A percentile compares a stretch with the other conserved stretches of the same genome.
phyloP scores from a whole-genome alignment of 2,329 filamentous ascomycete genomes.

The Sporothrix curviconia region DNA sequence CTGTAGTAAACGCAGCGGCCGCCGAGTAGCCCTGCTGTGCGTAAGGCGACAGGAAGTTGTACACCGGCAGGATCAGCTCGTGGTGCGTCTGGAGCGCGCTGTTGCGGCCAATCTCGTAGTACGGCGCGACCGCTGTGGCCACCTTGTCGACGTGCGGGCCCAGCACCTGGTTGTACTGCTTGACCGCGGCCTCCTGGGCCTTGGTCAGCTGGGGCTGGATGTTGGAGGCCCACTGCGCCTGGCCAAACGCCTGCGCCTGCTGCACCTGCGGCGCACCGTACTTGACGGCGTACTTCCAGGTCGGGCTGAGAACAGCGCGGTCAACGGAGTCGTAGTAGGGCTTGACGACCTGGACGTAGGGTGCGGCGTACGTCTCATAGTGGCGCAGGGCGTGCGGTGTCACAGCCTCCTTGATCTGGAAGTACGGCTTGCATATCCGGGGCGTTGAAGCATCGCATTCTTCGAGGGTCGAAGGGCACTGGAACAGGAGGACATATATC shows the following conservation, averaged over 20 bases:
- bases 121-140: constrained; percentile 56
- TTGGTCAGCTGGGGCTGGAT: constrained; percentile 67
- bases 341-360: constrained; percentile 68
- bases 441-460: constrained; percentile 65
- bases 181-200: constrained; percentile 53
- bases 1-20: constrained; percentile 59
- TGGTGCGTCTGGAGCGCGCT: constrained; percentile 64
- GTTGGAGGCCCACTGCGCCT: constrained; percentile 70
- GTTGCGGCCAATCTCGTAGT: constrained; percentile 60
- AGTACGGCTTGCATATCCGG: constrained; percentile 76
- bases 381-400: constrained; percentile 76
- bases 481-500: constrained; percentile 72
- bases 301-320: constrained; percentile 62
- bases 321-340: constrained; percentile 66
- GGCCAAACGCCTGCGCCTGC: constrained; percentile 58
- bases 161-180: constrained; percentile 63
- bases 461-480: constrained; percentile 66
- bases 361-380: constrained; percentile 75
- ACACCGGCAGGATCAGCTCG: constrained; percentile 67
- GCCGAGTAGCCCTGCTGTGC: constrained; percentile 58
- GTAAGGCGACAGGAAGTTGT: constrained; percentile 68
- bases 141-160: constrained; percentile 66
- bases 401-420: constrained; percentile 55
- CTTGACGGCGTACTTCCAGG: constrained; percentile 57
- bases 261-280: constrained; percentile 70